phyloP scores from a whole-genome alignment of 768 basidiomycete species.

The Lactarius sp. region DNA sequence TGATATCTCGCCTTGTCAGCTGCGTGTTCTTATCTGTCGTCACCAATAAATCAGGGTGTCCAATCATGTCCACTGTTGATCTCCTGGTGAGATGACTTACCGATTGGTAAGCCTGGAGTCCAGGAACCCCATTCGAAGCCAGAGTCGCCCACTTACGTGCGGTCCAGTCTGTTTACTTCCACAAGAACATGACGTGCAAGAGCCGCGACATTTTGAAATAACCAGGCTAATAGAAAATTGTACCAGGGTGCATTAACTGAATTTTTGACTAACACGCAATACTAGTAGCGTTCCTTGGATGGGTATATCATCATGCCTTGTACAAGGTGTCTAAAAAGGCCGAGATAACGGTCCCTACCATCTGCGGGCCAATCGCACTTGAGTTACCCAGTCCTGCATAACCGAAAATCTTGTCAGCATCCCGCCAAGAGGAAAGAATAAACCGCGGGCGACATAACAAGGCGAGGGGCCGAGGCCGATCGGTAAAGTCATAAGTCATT shows the following conservation, averaged over 20 bases:
- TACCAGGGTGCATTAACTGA: not conserved
- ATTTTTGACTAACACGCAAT: not conserved
- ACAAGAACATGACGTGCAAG: not conserved
- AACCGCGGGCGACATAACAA: not conserved
- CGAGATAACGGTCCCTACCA: slow-evolving; percentile 20
- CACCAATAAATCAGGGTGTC: not conserved
- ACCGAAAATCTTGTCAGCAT: not conserved
- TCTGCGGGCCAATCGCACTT: slow-evolving; percentile 24
- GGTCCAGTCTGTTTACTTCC: not conserved
- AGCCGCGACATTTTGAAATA: not conserved
- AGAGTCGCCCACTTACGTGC: not conserved
- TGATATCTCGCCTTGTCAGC: not conserved
- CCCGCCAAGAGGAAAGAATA: not conserved
- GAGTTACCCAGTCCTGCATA: slow-evolving; percentile 24
- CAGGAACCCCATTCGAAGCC: not conserved
- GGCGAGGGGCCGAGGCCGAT: not conserved
- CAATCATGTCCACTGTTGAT: not conserved
- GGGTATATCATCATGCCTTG: slow-evolving; percentile 17
- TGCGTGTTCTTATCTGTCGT: not conserved
- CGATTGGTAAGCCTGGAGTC: not conserved
- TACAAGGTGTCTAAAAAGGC: slow-evolving; percentile 25
- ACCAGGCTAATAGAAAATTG: not conserved
- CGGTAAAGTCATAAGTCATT: not conserved
- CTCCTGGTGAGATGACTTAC: not conserved
- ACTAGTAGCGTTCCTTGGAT: not conserved